phyloP scores from a whole-genome alignment of 2,329 filamentous ascomycete genomes.

The Trichothecium roseum region DNA sequence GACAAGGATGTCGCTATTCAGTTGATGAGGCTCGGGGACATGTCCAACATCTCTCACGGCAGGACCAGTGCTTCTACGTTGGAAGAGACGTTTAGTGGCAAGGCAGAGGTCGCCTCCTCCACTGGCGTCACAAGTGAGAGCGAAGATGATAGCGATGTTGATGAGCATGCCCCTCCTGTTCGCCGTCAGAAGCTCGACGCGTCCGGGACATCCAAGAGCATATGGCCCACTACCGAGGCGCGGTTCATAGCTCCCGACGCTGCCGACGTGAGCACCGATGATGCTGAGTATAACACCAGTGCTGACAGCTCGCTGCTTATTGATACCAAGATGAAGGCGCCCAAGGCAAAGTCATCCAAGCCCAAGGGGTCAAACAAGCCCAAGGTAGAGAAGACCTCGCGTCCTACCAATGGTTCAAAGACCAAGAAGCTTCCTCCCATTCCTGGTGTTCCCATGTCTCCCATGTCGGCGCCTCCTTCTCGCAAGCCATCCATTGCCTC shows the following conservation, averaged over 20 bases:
- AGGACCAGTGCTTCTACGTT: conserved; percentile 87
- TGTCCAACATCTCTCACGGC: conserved; percentile 80
- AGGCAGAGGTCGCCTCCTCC: conserved; percentile 74
- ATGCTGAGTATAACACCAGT: conserved; percentile 21
- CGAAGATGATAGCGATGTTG: conserved; percentile 56
- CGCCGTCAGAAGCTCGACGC: conserved; percentile 47
- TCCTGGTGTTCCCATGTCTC: conserved; percentile 43
- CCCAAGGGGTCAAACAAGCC: conserved; percentile 24
- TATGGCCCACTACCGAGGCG: conserved; percentile 41
- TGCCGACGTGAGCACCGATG: conserved; percentile 22
- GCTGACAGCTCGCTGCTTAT: conserved; percentile 23
- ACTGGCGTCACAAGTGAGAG: conserved; percentile 75
- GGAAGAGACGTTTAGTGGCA: conserved; percentile 87
- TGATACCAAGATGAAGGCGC: conserved; percentile 20
- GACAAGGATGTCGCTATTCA: conserved; percentile 89
- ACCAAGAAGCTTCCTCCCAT: conserved; percentile 38
- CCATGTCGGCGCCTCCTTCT: conserved; percentile 57
- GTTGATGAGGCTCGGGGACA: conserved; percentile 89
- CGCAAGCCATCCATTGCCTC: conserved; percentile 69
- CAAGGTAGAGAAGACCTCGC: conserved; percentile 29
- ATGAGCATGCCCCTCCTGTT: conserved; percentile 38
- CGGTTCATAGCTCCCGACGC: conserved; percentile 38
- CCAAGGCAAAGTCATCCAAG: conserved; percentile 31
- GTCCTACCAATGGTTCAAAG: conserved; percentile 22
- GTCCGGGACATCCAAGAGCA: conserved; percentile 30